Evolutionary conservation across 2,329 filamentous ascomycete genomes (phyloP), one percentile per base, ranked within the genome.

Genomic region (Lecanicillium sp.): DNA sequence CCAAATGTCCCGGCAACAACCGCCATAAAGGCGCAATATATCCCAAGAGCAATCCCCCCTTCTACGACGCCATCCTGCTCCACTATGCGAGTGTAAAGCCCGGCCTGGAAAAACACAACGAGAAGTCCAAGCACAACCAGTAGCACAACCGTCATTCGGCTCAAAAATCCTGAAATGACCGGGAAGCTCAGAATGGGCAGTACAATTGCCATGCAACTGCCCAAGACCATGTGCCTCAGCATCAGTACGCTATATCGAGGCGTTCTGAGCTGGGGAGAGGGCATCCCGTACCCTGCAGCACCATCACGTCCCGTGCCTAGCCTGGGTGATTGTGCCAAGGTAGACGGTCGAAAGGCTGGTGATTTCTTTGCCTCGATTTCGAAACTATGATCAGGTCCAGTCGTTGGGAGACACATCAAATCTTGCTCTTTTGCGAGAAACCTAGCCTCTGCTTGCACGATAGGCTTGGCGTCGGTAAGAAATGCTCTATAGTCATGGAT

Each of bases 381-480:
- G 5, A 29, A 28, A 25, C 6, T 25, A 11, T 25, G 22, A 6
- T 25, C 22, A 25, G 6, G 22, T 11, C 22, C 22, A 11, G 7
- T 25, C 22, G 15, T 20, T 4, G 43, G 36, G 3, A 67, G 44
- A 9, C 62, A 64, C 15, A 83, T 54, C 11, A 83, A 64, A 45
- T 83, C 79, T 5, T 70, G 59, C 11, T 60, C 53, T 4, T 62
- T 57, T 29, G 75, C 67, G 5, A 85, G 65, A 49, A 84, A 84
- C 4, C 64, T 64, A 3, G 69, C 67, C 55, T 87, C 83, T 8
- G 60, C 51, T 29, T 77, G 67, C 28, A 71, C 70, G 33, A 86
- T 70, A 6, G 74, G 71, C 22, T 63, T 62, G 42, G 72, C 67
- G 9, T 58, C 64, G 7, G 63, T 57, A 31, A 84, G 70, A 58